These are phyloP conservation scores for Cercospora zeae-maydis DNA, from an alignment of 2,329 filamentous ascomycete species.

Conservation along the genomic window DNA sequence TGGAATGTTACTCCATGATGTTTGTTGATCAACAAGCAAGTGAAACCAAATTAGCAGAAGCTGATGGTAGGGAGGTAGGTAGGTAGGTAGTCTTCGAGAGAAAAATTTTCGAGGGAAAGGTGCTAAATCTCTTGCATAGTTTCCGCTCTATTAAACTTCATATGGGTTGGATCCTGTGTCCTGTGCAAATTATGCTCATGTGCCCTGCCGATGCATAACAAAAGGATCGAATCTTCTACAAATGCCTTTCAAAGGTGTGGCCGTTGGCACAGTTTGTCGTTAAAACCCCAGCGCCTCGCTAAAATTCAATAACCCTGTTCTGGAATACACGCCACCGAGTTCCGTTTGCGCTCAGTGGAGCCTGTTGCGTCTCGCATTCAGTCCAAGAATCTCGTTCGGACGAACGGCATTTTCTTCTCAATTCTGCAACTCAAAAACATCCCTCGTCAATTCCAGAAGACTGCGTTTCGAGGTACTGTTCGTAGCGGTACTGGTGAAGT, in stretches of 20 bases:
- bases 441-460: conserved; percentile 16
- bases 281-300: conserved; percentile 5
- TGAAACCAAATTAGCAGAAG: no score
- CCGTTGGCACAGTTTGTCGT: neutral
- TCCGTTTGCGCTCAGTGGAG: neutral
- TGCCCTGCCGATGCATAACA: neutral
- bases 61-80: no score
- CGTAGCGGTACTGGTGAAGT: conserved; percentile 32
- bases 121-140: no score
- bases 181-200: neutral
- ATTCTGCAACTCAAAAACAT: conserved; percentile 11
- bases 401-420: neutral
- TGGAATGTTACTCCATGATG: no score
- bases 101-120: no score
- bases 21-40: no score
- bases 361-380: neutral
- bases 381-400: neutral
- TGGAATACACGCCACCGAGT: neutral
- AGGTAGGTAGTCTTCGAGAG: no score
- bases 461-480: conserved; percentile 18
- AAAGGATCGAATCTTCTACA: neutral
- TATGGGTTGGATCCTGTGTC: neutral
- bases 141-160: no score
- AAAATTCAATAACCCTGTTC: neutral
- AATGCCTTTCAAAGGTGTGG: neutral